Evolutionary conservation across 495 filamentous ascomycete genomes (phyloP).

Genomic region (Podospora pseudocomata): DNA sequence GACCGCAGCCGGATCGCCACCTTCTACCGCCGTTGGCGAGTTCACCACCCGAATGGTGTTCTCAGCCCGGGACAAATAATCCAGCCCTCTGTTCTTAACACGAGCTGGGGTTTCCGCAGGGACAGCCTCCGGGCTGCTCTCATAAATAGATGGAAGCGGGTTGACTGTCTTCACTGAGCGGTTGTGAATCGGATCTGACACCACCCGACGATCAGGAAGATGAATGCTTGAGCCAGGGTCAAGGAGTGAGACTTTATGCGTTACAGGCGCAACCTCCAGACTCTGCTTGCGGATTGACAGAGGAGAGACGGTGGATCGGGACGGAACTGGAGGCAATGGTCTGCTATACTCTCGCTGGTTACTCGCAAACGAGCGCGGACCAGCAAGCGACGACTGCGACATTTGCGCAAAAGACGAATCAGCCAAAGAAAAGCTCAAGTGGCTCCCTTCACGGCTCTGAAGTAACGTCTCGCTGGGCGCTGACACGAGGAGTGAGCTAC

Average conservation of each 20-base stretch:
- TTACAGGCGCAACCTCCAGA: conserved; percentile 18
- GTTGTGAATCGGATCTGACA: conserved; percentile 55
- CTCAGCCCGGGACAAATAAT: conserved; percentile 33
- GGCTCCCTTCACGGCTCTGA: conserved; percentile 22
- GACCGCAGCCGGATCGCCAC: conserved; percentile 11
- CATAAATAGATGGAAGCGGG: conserved; percentile 52
- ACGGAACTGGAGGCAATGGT: conserved; percentile 52
- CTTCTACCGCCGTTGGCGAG: conserved; percentile 30
- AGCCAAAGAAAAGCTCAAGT: conserved; percentile 30
- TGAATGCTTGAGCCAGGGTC: conserved; percentile 6
- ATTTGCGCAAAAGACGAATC: neutral
- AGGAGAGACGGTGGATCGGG: conserved; percentile 40
- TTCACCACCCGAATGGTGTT: conserved; percentile 52
- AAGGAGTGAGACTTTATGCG: conserved; percentile 4
- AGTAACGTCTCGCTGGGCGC: conserved; percentile 24
- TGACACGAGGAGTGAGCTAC: conserved; percentile 58
- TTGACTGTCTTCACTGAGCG: conserved; percentile 35
- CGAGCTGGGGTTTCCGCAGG: conserved; percentile 33
- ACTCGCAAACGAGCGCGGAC: neutral
- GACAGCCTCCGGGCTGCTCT: conserved; percentile 37
- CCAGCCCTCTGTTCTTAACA: conserved; percentile 34
- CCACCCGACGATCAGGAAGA: conserved; percentile 29
- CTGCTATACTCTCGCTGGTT: conserved; percentile 35
- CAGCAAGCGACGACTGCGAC: neutral
- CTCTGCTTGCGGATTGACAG: conserved; percentile 21